These are phyloP conservation scores for Orbilia oligospora DNA, from an alignment of 2,329 filamentous ascomycete species.

Conservation along the genomic window DNA sequence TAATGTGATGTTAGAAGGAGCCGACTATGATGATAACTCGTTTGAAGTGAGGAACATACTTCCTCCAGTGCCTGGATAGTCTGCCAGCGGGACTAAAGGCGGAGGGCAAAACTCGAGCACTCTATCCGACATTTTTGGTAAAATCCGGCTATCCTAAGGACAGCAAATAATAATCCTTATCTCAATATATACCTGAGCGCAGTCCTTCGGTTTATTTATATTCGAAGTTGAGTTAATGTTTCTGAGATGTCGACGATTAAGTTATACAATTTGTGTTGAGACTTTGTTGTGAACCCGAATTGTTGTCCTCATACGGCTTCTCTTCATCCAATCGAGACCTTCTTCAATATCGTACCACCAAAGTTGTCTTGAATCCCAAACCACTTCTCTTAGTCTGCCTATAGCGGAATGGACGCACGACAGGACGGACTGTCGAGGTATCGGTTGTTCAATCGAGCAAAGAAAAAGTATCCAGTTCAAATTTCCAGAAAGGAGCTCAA, in stretches of 20 bases:
- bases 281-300: slow-evolving; percentile 14
- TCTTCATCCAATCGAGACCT: slow-evolving; percentile 37
- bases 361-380: slow-evolving; percentile 31
- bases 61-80: slow-evolving; percentile 75
- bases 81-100: slow-evolving; percentile 77
- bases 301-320: slow-evolving; percentile 37
- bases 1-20: slow-evolving; percentile 26
- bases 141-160: slow-evolving; percentile 31
- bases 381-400: slow-evolving; percentile 49
- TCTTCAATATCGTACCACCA: slow-evolving; percentile 37
- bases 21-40: background rate
- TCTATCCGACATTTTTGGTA: slow-evolving; percentile 32
- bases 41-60: slow-evolving; percentile 72
- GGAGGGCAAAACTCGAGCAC: slow-evolving; percentile 71
- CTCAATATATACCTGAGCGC: background rate
- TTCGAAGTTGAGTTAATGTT: slow-evolving; percentile 8
- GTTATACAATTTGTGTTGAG: slow-evolving; percentile 36
- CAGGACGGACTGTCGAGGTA: slow-evolving; percentile 34
- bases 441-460: slow-evolving; percentile 51
- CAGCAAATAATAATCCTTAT: slow-evolving; percentile 22
- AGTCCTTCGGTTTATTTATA: slow-evolving; percentile 33
- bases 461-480: slow-evolving; percentile 35
- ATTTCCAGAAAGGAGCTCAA: slow-evolving; percentile 22
- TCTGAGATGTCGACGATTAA: slow-evolving; percentile 2
- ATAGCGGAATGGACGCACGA: slow-evolving; percentile 34